Evolutionary conservation across 495 filamentous ascomycete species (phyloP), one percentile per base, ranked within the genome.

Genomic region (Penicillium flavigenum): DNA sequence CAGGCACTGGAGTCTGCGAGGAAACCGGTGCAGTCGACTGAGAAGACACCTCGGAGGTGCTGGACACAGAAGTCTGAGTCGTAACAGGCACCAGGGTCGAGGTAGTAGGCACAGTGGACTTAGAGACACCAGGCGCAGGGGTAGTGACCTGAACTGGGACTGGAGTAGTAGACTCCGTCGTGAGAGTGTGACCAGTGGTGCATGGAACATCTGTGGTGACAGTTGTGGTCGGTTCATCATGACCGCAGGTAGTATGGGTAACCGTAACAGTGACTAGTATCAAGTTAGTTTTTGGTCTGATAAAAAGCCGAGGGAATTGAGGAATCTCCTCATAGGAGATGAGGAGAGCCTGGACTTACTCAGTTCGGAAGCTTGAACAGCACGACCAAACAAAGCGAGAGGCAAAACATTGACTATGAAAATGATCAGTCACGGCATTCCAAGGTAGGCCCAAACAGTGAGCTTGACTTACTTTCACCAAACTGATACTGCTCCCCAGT

Each of bases 241-340:
- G 17, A 19, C 39, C 45, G 22, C 53, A 55, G 10, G 44, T 47
- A 24, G 43, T 55, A 22, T 47, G 43, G 32, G 53, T 55, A 6
- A 47, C 32, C n/a, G 65, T 68, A 17, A 67, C 61, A 39, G 59
- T 65, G 27, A 56, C 54, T 31, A 26, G 14, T 27, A 17, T 47
- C 22, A 6, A 41, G 27, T 49, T 31, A 46, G 26, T 19, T 14
- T 31, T n/a, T 24, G 12, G 29, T 39, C 16, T 31, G 1, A 2
- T 22, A 48, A 48, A 48, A 12, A 11, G 20, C 1, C 6, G 22
- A 29, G 7, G 24, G 4, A 26, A 22, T 19, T n/a, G 7, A 39
- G 11, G 22, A 34, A 29, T 51, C 17, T 51, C 32, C 26, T 22
- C 7, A 19, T n/a, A 16, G 22, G 34, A 3, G 12, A 19, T 22